These are phyloP conservation scores for Combretum micranthum DNA, from an alignment of 345 rosid species.

Conservation along the genomic window DNA sequence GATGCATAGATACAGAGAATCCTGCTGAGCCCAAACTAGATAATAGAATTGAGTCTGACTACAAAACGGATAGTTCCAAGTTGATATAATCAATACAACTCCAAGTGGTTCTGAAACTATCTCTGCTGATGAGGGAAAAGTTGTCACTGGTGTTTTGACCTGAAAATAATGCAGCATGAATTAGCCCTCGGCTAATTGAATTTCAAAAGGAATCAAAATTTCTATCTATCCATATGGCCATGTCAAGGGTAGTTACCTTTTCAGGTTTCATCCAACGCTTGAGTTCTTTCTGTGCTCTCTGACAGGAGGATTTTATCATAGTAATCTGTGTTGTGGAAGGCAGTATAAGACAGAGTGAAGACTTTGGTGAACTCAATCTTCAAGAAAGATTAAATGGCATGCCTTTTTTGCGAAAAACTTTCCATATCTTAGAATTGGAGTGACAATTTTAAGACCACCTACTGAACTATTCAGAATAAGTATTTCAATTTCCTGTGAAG, in stretches of 20 bases:
- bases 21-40: neutral
- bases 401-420: too few species aligned
- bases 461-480: too few species aligned
- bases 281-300: conserved; percentile 52
- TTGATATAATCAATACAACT: conserved; percentile 65
- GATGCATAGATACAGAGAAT: neutral
- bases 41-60: conserved; percentile 8
- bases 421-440: too few species aligned
- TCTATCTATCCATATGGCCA: too few species aligned
- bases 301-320: conserved; percentile 41
- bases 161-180: conserved; percentile 17
- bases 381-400: neutral
- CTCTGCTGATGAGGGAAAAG: conserved; percentile 78
- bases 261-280: conserved; percentile 79
- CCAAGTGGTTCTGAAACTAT: conserved; percentile 82
- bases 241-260: conserved; percentile 28
- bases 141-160: conserved; percentile 63
- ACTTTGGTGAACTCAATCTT: neutral
- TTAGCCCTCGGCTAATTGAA: too few species aligned
- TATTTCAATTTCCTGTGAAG: too few species aligned
- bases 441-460: too few species aligned
- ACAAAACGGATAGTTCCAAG: conserved; percentile 87
- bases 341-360: neutral
- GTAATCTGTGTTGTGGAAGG: conserved; percentile 43
- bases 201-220: too few species aligned